Evolutionary conservation across 2,329 filamentous ascomycete species (phyloP), one percentile per base, ranked within the genome.

Genomic region (Hypoxylon sp.): DNA sequence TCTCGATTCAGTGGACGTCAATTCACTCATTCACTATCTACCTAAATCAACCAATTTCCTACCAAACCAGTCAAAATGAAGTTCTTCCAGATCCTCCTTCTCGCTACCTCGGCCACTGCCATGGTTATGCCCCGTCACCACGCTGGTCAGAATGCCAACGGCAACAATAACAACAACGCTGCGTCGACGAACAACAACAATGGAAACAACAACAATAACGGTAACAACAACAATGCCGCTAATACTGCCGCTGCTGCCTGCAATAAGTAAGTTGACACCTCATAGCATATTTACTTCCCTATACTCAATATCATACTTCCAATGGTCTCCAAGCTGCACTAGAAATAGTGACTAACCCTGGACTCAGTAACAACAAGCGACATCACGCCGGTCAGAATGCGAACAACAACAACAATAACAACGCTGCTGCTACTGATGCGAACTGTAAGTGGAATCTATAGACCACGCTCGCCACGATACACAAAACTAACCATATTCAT

Each of bases 41-140:
- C 12, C 17, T 15, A 27, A 32, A 42, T 41, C 25, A 48, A 31
- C 16, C 12, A 27, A 42, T 46, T 20, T 42, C 44, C 26, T 11
- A 25, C 26, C 9, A 8, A 55, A 31, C 36, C 23, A 60, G 57
- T 44, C 57, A 64, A 34, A 47, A 64, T 63, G 61, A 62, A 63
- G 55, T 64, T 63, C 46, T 50, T 63, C 47, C 32, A 57, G 26
- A 60, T 65, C 30, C 51, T 65, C 29, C 25, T 65, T 29, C 61
- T 65, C 17, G 61, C 58, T 31, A 61, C 63, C 19, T 48, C 63
- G 46, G 60, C 60, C 36, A 49, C 54, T 15, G 63, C 61, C 25
- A 7, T 63, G 53, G 61, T 63, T 5, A 20, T 63, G 47, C 62
- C 62, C 46, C 61, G 62, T 29, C 62, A 65, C 32, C 62, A 65